phyloP scores from a whole-genome alignment of 202 grass and related monocot genomes.

The Setaria viridis region DNA sequence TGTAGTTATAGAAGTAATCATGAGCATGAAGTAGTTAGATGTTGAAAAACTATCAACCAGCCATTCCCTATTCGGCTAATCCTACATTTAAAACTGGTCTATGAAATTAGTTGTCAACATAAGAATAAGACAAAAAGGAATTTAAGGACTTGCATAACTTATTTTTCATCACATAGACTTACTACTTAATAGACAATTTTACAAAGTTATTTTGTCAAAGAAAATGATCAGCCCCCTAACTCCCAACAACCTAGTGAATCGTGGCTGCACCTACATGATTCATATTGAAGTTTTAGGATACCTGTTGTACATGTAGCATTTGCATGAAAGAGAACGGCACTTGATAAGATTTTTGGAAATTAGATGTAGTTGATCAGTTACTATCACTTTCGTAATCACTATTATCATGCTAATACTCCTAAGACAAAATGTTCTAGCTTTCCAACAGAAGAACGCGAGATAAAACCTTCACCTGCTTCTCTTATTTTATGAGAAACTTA shows the following conservation, averaged over 20 bases:
- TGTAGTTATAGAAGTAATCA: not conserved
- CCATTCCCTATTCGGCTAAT: too few species aligned
- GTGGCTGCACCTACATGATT: not conserved
- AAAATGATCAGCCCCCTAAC: not conserved
- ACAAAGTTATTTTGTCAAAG: not conserved
- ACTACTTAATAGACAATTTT: not conserved
- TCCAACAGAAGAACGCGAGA: not conserved
- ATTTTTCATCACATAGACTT: not conserved
- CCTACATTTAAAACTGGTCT: not conserved
- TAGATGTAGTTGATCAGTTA: slow-evolving; percentile 6
- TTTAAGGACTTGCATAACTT: not conserved
- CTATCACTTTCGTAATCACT: slow-evolving; percentile 15
- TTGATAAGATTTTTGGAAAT: not conserved
- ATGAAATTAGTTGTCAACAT: not conserved
- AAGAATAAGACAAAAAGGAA: not conserved
- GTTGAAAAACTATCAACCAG: too few species aligned
- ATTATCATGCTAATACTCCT: not conserved
- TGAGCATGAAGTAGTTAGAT: not conserved
- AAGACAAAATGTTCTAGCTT: not conserved
- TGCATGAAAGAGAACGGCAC: not conserved
- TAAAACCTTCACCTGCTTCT: too few species aligned
- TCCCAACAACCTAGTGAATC: not conserved
- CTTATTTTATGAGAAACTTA: not conserved
- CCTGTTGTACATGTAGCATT: not conserved
- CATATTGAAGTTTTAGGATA: not conserved